A percentile compares a stretch with the other conserved stretches of the same genome.
These are phyloP conservation scores for Fagopyrum homotropicum DNA, from an alignment of 148 eudicot species.

Conservation along the genomic window DNA sequence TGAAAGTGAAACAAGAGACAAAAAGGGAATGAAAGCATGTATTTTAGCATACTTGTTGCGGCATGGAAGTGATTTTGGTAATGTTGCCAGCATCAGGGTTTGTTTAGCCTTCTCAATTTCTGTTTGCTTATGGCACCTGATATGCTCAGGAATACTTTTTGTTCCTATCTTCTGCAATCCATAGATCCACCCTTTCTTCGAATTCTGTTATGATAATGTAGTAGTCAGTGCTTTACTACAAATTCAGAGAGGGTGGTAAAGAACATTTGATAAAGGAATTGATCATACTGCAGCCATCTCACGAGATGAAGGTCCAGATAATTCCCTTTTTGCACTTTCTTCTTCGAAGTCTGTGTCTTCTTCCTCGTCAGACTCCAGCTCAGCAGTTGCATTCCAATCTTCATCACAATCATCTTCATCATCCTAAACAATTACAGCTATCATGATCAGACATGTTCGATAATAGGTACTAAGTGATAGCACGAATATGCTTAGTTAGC, in stretches of 20 bases:
- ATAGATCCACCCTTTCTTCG: constrained; percentile 64
- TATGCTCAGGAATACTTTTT: constrained; percentile 81
- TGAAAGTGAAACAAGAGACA: not conserved
- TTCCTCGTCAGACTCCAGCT: constrained; percentile 48
- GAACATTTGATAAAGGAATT: constrained; percentile 11
- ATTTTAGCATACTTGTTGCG: constrained; percentile 54
- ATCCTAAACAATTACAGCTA: constrained; percentile 36
- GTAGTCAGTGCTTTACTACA: not conserved
- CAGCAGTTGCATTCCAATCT: constrained; percentile 56
- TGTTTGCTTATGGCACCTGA: constrained; percentile 82
- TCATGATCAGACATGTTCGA: not conserved
- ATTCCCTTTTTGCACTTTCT: constrained; percentile 40
- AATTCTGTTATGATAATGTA: constrained; percentile 43
- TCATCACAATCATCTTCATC: constrained; percentile 57
- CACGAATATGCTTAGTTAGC: not conserved
- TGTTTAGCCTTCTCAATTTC: constrained; percentile 92
- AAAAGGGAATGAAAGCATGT: not conserved
- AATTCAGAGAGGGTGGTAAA: not conserved
- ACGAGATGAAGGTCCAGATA: constrained; percentile 36
- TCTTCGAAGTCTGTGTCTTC: constrained; percentile 68
- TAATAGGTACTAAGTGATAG: not conserved
- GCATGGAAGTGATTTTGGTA: constrained; percentile 94
- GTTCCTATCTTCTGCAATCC: constrained; percentile 86
- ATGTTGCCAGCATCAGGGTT: constrained; percentile 70
- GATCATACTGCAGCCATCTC: constrained; percentile 76